Evolutionary conservation across 108 stramenopile species (phyloP).

Genomic region (Ochromonas danica): DNA sequence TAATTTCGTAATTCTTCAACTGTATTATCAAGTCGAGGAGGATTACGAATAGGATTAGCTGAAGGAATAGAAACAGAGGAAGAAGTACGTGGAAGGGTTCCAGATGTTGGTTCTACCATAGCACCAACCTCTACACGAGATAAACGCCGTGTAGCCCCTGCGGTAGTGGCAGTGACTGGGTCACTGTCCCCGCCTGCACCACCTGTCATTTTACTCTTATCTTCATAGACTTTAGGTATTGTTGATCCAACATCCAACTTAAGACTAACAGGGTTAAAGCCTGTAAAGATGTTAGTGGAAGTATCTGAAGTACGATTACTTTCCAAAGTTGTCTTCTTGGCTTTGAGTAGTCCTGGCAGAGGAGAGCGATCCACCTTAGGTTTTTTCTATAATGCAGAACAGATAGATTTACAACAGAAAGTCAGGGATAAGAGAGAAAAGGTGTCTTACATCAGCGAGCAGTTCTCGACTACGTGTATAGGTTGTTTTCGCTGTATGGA

Average conservation of each 20-base stretch:
- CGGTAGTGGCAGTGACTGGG: background rate
- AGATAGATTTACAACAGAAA: background rate
- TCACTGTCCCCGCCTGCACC: background rate
- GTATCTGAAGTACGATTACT: background rate
- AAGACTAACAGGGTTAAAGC: background rate
- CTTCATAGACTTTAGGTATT: background rate
- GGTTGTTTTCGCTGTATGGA: background rate
- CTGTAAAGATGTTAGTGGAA: background rate
- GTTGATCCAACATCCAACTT: background rate
- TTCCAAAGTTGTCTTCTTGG: background rate
- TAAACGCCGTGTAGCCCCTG: background rate
- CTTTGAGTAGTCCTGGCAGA: background rate
- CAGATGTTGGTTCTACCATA: no score
- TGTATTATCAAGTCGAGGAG: background rate
- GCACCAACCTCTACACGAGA: background rate
- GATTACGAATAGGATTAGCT: background rate
- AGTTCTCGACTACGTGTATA: background rate
- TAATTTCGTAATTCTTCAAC: constrained; percentile 38
- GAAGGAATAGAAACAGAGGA: background rate
- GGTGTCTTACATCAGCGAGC: background rate
- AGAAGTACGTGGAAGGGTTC: background rate
- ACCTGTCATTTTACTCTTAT: background rate
- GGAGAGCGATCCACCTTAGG: background rate
- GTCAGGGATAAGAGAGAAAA: background rate
- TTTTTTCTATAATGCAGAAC: background rate